Conservation (phyloP, 2,329 filamentous ascomycete genomes). For the Nemania sp. region DNA sequence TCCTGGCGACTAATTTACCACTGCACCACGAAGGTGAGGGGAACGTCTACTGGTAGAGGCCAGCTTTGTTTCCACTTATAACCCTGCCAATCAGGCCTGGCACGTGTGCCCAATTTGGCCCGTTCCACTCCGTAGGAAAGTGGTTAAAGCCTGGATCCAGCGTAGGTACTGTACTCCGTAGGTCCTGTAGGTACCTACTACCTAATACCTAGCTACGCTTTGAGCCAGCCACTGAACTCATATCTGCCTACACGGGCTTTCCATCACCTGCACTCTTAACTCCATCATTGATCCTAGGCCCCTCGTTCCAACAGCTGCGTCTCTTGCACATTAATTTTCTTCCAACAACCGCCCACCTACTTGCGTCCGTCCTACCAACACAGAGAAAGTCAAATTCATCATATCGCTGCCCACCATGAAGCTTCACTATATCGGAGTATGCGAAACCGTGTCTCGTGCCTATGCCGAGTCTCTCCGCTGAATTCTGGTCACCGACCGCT, state of each 20-base stretch:
- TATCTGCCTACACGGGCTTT: not conserved
- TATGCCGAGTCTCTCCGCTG: conserved; percentile 30
- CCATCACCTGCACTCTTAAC: conserved; percentile 14
- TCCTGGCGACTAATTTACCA: too few species aligned
- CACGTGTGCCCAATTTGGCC: too few species aligned
- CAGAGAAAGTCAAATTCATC: not conserved
- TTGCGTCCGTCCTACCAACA: not conserved
- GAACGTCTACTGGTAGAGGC: too few species aligned
- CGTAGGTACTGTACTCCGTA: too few species aligned
- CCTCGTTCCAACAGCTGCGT: conserved; percentile 12
- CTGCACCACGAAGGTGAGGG: too few species aligned
- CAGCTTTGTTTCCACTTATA: too few species aligned
- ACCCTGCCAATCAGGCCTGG: too few species aligned
- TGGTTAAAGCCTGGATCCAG: too few species aligned
- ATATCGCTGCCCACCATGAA: conserved; percentile 65
- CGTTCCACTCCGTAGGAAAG: too few species aligned
- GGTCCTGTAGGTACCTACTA: conserved; percentile 1
- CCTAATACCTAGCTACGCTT: conserved; percentile 1
- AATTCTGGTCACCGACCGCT: conserved; percentile 5
- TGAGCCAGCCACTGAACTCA: not conserved
- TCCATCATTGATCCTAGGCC: conserved; percentile 20
- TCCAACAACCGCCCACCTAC: conserved; percentile 3
- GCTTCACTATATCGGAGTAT: conserved; percentile 84
- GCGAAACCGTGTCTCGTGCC: conserved; percentile 38
- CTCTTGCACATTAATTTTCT: conserved; percentile 1